phyloP scores from a whole-genome alignment of 768 basidiomycete genomes.

The Pleurotus tuber-regium region DNA sequence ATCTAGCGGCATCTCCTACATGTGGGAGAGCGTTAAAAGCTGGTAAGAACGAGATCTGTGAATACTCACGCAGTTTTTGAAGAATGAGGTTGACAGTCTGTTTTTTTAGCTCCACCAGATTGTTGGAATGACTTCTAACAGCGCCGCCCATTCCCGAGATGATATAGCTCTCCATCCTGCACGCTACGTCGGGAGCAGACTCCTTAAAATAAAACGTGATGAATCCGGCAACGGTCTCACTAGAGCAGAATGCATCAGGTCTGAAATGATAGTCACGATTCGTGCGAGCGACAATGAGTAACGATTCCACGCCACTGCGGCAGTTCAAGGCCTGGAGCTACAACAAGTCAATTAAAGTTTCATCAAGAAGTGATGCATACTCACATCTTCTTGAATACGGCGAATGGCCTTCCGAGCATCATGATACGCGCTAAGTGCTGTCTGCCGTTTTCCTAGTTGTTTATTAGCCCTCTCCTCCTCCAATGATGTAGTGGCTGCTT shows the following conservation, averaged over 20 bases:
- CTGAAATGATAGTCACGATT: neutral
- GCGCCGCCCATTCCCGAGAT: constrained; percentile 13
- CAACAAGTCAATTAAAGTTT: neutral
- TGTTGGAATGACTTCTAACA: constrained; percentile 2
- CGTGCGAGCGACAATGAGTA: constrained; percentile 5
- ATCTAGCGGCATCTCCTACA: neutral
- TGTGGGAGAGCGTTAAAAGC: neutral
- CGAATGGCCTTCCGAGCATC: constrained; percentile 5
- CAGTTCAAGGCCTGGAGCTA: constrained; percentile 9
- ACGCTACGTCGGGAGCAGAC: constrained; percentile 3
- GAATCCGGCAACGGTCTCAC: constrained; percentile 5
- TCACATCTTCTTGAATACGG: constrained; percentile 10
- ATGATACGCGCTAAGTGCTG: neutral
- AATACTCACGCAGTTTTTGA: constrained; percentile 5
- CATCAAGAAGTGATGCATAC: neutral
- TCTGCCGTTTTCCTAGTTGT: constrained; percentile 3
- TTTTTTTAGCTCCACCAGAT: constrained; percentile 3
- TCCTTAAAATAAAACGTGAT: constrained; percentile 6
- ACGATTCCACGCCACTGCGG: constrained; percentile 9
- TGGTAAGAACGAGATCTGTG: neutral
- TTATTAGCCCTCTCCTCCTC: constrained; percentile 3
- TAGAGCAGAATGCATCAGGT: constrained; percentile 2
- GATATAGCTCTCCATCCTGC: constrained; percentile 11
- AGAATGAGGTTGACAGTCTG: constrained; percentile 2
- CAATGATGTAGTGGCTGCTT: neutral